phyloP scores from a whole-genome alignment of 2,329 filamentous ascomycete species.

The Teratosphaeria viscida region DNA sequence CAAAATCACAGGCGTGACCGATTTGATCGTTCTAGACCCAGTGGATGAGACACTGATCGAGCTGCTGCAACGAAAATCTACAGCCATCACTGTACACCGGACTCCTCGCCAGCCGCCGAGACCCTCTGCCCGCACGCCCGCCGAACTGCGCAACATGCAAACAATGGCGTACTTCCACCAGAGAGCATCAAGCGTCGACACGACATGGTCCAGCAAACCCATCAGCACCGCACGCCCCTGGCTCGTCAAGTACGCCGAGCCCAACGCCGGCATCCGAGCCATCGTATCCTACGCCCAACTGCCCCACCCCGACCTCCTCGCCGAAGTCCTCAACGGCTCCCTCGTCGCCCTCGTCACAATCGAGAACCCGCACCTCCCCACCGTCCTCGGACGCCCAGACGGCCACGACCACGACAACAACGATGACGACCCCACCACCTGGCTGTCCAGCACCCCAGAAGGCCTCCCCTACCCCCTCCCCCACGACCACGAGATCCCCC shows the following conservation, averaged over 20 bases:
- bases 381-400: conserved; percentile 8
- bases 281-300: conserved; percentile 59
- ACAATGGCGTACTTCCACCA: conserved; percentile 69
- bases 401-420: too few species aligned
- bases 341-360: conserved; percentile 56
- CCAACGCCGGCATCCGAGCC: conserved; percentile 47
- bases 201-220: conserved; percentile 43
- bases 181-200: conserved; percentile 1
- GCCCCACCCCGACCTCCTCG: conserved; percentile 46
- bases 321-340: conserved; percentile 59
- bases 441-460: conserved; percentile 31
- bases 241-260: conserved; percentile 49
- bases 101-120: conserved; percentile 53
- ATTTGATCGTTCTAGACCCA: conserved; percentile 59
- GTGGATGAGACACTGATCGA: conserved; percentile 42
- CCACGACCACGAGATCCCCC: conserved; percentile 31
- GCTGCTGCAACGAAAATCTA: conserved; percentile 10
- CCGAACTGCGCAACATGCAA: conserved; percentile 62
- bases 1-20: conserved; percentile 42
- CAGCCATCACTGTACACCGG: conserved; percentile 31
- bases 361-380: conserved; percentile 26
- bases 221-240: conserved; percentile 50
- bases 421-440: neutral
- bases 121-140: conserved; percentile 47
- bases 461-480: conserved; percentile 54